Percentiles rank a stretch among this genome's conserved stretches.
phyloP scores from a whole-genome alignment of 129 eudicot genomes.

The carrot (Daucus carota) region DH1_v3.0 NC_030389.2:43621001-43621500 shows the following conservation, averaged over 20 bases:
- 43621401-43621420: conserved; percentile 54
- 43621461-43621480: conserved; percentile 68
- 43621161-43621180: not conserved
- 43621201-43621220: not conserved
- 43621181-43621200: not conserved
- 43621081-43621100: too few species aligned
- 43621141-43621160: not conserved
- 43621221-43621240: not conserved
- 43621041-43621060: too few species aligned
- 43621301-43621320: conserved; percentile 95
- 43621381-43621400: conserved; percentile 57
- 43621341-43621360: conserved; percentile 62
- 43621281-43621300: conserved; percentile 83
- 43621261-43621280: conserved; percentile 57
- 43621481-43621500: conserved; percentile 90
- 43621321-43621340: conserved; percentile 75
- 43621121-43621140: not conserved
- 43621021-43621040: too few species aligned
- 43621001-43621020: too few species aligned
- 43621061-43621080: too few species aligned
- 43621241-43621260: conserved; percentile 36
- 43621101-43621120: too few species aligned
- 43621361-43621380: conserved; percentile 66
- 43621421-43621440: conserved; percentile 75
- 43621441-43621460: conserved; percentile 81